phyloP scores from a whole-genome alignment of 148 eudicot genomes.

The Beta vulgaris region DNA sequence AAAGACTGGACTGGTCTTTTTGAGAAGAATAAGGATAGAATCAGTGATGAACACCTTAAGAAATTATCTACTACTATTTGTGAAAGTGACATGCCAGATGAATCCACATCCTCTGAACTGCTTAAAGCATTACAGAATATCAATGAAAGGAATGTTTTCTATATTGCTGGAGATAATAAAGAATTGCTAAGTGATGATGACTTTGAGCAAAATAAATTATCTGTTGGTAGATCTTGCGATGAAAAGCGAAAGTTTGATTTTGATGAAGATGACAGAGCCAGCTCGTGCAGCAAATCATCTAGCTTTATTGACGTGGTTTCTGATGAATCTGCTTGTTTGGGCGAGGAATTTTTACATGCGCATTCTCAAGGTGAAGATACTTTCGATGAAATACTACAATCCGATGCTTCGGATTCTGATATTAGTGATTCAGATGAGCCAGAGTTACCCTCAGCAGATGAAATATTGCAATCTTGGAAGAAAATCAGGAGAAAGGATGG shows the following conservation, averaged over 20 bases:
- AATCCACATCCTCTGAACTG: constrained; percentile 54
- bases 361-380: constrained; percentile 11
- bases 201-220: constrained; percentile 9
- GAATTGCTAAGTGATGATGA: constrained; percentile 8
- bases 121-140: constrained; percentile 37
- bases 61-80: constrained; percentile 39
- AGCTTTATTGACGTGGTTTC: constrained; percentile 16
- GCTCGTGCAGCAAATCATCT: constrained; percentile 5
- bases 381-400: constrained; percentile 24
- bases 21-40: constrained; percentile 54
- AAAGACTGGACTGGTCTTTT: constrained; percentile 66
- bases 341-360: constrained; percentile 20
- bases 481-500: constrained; percentile 42
- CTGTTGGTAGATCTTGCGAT: constrained; percentile 4
- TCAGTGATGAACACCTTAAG: constrained; percentile 38
- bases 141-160: too few relatives aligned
- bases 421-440: constrained; percentile 17
- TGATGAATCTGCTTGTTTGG: constrained; percentile 25
- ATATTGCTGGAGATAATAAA: background rate
- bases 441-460: constrained; percentile 55
- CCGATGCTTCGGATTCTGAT: constrained; percentile 23
- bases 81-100: constrained; percentile 34
- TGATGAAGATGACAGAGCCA: constrained; percentile 20
- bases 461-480: constrained; percentile 74
- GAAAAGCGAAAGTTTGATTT: constrained; percentile 14